Conservation (phyloP, 2,329 filamentous ascomycete species). For the Diaporthe aspalathi region DNA sequence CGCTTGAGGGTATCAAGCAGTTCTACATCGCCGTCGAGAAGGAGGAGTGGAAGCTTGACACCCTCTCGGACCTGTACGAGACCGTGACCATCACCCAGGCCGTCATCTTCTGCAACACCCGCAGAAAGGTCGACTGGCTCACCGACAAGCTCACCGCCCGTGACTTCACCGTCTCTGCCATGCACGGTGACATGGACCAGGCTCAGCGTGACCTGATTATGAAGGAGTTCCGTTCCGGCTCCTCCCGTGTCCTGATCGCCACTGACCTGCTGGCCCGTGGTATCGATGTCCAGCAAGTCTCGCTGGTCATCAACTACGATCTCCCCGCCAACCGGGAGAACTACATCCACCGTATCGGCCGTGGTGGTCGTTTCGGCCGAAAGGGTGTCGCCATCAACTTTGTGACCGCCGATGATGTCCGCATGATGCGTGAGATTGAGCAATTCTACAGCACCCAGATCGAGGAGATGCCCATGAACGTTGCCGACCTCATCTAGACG, state of each 20-base stretch:
- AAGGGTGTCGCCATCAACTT: slow-evolving; percentile 99
- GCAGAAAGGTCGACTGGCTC: slow-evolving; percentile 98
- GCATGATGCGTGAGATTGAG: slow-evolving; percentile 97
- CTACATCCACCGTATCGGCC: slow-evolving; percentile 98
- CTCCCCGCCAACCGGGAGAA: slow-evolving; percentile 98
- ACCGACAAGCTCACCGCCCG: slow-evolving; percentile 99
- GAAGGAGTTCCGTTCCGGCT: slow-evolving; percentile 98
- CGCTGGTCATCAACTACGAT: slow-evolving; percentile 98
- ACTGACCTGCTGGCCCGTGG: slow-evolving; percentile 98
- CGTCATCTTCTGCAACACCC: slow-evolving; percentile 99
- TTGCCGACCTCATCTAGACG: slow-evolving; percentile 66
- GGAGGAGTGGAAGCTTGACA: slow-evolving; percentile 99
- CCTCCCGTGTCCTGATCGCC: slow-evolving; percentile 94
- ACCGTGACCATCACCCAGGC: slow-evolving; percentile 98
- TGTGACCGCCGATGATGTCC: slow-evolving; percentile 96
- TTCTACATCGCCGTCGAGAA: slow-evolving; percentile 99
- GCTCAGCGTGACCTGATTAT: slow-evolving; percentile 99
- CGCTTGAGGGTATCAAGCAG: slow-evolving; percentile 96
- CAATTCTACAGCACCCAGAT: slow-evolving; percentile 82
- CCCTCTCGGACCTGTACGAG: slow-evolving; percentile 97
- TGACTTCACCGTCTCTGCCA: slow-evolving; percentile 98
- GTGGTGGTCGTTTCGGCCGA: slow-evolving; percentile 93
- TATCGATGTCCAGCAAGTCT: slow-evolving; percentile 99
- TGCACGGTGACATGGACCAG: slow-evolving; percentile 99
- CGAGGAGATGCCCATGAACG: slow-evolving; percentile 99